Base-by-base conservation (phyloP, 768 basidiomycete genomes). In the Cystofilobasidium ferigula region DNA sequence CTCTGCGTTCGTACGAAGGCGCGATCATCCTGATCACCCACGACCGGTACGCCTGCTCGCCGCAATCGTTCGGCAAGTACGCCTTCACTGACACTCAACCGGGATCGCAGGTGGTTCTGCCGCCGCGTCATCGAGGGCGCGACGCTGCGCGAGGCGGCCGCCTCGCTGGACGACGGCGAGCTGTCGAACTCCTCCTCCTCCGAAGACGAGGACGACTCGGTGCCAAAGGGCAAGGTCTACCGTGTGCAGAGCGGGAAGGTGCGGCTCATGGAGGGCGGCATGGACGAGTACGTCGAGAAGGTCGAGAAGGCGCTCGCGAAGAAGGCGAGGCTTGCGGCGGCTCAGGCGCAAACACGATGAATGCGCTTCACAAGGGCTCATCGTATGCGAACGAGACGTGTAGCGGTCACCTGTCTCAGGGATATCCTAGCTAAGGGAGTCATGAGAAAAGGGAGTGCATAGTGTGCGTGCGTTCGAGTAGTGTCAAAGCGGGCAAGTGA, bases 1-100 rank as follows among this genome's bases (percentile, higher is more conserved):
- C 82, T 10, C 76, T 86, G 47, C 77, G 78, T 57, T 73, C 72
- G 18, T 86, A 79, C 69, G 75, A 74, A 32, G 85, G 86, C 0
- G 84, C 81, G 0, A 71, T 86, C 35, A 75, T 85, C 13, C 76
- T 86, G n/a, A 81, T 86, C 57, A 85, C 83, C 53, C 86, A 87
- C 71, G 86, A 87, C 70, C 77, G 82, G 72, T 78, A 16, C 42
- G 72, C 43, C n/a, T n/a, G n/a, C n/a, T n/a, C n/a, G n/a, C n/a
- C n/a, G n/a, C n/a, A n/a, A n/a, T n/a, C n/a, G n/a, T n/a, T n/a
- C n/a, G n/a, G n/a, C n/a, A n/a, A n/a, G n/a, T n/a, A n/a, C n/a
- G n/a, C n/a, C 24, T 48, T 30, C 24, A 22, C 45, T 36, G 51
- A 30, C 32, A 59, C 30, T 22, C 45, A n/a, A 51, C 20, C 14